Conservation (phyloP, 257 asterid species). For the Nicotiana tomentosiformis region DNA sequence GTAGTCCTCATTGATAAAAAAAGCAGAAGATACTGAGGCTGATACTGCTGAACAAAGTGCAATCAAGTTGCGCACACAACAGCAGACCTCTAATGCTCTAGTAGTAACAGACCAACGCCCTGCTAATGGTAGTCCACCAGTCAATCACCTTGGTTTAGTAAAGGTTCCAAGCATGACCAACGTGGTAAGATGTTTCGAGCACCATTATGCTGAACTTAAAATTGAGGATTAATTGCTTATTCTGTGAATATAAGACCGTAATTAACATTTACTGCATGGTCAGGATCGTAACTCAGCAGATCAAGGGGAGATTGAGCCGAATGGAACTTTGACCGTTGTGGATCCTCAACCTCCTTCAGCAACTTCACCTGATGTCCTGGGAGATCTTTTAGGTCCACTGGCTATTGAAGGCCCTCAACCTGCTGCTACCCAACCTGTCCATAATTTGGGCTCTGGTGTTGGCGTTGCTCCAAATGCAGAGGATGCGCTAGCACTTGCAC, state of each 20-base stretch:
- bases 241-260: neutral
- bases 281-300: constrained; percentile 57
- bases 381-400: constrained; percentile 80
- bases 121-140: constrained; percentile 63
- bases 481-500: constrained; percentile 75
- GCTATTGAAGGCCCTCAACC: constrained; percentile 69
- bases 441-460: constrained; percentile 35
- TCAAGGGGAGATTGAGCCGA: constrained; percentile 46
- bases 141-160: constrained; percentile 70
- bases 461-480: constrained; percentile 38
- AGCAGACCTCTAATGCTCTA: constrained; percentile 60
- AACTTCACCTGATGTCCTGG: constrained; percentile 78
- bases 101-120: constrained; percentile 72
- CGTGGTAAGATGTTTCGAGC: constrained; percentile 39
- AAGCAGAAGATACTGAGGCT: constrained; percentile 87
- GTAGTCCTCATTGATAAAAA: constrained; percentile 75
- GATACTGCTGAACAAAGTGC: constrained; percentile 99
- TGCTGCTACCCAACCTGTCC: constrained; percentile 42
- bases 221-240: neutral
- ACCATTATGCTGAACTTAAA: neutral
- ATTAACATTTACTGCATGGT: constrained; percentile 5
- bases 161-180: constrained; percentile 62
- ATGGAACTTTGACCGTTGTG: constrained; percentile 67
- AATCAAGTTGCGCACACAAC: constrained; percentile 77
- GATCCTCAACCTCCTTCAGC: constrained; percentile 71